These are phyloP conservation scores for Elongisporangium undulatum DNA, from an alignment of 352 stramenopile species.

Conservation along the genomic window DNA sequence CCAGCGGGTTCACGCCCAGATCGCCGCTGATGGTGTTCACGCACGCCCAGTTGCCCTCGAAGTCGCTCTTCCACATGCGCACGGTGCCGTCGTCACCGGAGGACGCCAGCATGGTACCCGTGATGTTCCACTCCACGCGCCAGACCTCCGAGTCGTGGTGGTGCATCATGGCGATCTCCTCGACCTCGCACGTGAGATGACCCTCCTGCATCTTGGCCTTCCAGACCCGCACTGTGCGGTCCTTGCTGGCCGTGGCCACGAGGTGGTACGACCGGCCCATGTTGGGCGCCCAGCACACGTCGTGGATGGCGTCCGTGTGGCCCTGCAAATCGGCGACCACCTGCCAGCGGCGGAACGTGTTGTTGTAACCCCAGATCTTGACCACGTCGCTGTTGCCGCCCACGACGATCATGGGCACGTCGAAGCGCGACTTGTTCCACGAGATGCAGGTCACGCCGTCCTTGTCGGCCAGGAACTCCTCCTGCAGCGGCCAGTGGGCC, in stretches of 20 bases:
- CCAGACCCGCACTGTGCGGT: conserved; percentile 88
- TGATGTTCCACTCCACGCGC: conserved; percentile 97
- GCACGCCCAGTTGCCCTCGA: conserved; percentile 89
- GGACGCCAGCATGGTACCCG: conserved; percentile 93
- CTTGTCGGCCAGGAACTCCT: conserved; percentile 81
- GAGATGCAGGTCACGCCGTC: conserved; percentile 90
- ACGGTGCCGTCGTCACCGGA: conserved; percentile 93
- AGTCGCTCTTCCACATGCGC: conserved; percentile 94
- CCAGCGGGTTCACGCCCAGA: conserved; percentile 30
- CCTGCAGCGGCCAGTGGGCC: conserved; percentile 91
- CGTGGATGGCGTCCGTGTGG: conserved; percentile 89
- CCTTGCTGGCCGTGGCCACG: conserved; percentile 91
- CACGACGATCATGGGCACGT: conserved; percentile 93
- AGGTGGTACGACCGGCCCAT: conserved; percentile 92
- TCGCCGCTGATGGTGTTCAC: conserved; percentile 86
- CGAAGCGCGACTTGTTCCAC: conserved; percentile 94
- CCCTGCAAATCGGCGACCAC: conserved; percentile 76
- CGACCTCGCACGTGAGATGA: conserved; percentile 58
- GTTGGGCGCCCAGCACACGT: conserved; percentile 96
- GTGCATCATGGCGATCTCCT: conserved; percentile 73
- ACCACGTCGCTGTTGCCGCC: conserved; percentile 86
- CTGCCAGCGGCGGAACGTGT: conserved; percentile 84
- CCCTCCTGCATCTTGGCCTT: conserved; percentile 67
- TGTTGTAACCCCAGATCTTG: conserved; percentile 92
- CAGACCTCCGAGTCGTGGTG: conserved; percentile 91